Percentiles rank a stretch among this genome's conserved stretches.
Evolutionary conservation across 768 basidiomycete species (phyloP).

Genomic region (Suillus ampliporus): DNA sequence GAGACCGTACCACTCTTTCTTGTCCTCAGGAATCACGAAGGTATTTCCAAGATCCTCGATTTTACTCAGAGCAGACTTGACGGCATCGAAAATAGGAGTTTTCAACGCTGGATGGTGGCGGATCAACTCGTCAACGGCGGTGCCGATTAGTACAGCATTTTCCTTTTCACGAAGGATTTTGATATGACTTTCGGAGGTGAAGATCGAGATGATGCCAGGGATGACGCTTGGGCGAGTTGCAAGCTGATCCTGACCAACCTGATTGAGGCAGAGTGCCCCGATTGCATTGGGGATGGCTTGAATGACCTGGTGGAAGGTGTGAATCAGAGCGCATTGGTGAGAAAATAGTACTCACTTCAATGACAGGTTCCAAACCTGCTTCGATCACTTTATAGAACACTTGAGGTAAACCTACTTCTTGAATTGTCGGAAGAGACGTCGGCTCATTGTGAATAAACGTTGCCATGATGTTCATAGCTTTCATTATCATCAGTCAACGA

Average conservation of each 20-base stretch:
- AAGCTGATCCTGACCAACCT: slow-evolving; percentile 84
- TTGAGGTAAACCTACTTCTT: slow-evolving; percentile 90
- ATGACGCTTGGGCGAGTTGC: slow-evolving; percentile 80
- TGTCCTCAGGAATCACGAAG: slow-evolving; percentile 59
- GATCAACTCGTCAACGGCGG: slow-evolving; percentile 92
- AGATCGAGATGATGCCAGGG: slow-evolving; percentile 82
- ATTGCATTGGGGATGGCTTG: slow-evolving; percentile 94
- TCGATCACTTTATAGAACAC: slow-evolving; percentile 89
- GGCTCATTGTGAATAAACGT: slow-evolving; percentile 99
- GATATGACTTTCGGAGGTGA: slow-evolving; percentile 83
- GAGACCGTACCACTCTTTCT: slow-evolving; percentile 72
- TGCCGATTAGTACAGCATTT: slow-evolving; percentile 87
- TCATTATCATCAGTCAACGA: slow-evolving; percentile 16
- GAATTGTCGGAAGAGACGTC: slow-evolving; percentile 89
- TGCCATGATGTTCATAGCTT: slow-evolving; percentile 91
- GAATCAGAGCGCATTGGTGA: background rate
- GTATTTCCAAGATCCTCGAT: slow-evolving; percentile 76
- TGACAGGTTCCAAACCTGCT: slow-evolving; percentile 80
- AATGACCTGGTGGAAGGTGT: slow-evolving; percentile 64
- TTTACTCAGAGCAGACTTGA: slow-evolving; percentile 70
- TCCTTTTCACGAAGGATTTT: slow-evolving; percentile 92
- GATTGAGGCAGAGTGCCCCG: slow-evolving; percentile 95
- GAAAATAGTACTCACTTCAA: slow-evolving; percentile 63
- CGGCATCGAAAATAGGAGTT: slow-evolving; percentile 74
- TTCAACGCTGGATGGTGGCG: slow-evolving; percentile 94